Evolutionary conservation across 176 grass and related monocot species (phyloP).

Genomic region (Aegilops umbellulata): DNA sequence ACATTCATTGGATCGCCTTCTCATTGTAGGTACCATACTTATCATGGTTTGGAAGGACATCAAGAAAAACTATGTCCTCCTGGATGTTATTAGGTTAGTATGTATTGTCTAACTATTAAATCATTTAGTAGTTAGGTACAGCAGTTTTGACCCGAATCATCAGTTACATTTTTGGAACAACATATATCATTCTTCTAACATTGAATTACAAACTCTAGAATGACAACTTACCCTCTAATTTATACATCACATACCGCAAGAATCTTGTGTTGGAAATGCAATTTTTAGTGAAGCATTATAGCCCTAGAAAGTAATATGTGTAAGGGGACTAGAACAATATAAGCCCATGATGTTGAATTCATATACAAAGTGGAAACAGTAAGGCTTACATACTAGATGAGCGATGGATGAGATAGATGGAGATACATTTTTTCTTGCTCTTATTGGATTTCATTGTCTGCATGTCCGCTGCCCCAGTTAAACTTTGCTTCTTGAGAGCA

Average conservation of each 20-base stretch:
- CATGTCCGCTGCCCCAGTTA: too few relatives aligned
- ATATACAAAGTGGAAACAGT: too few relatives aligned
- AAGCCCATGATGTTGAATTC: not conserved
- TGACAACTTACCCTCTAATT: not conserved
- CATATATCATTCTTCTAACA: not conserved
- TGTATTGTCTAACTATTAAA: not conserved
- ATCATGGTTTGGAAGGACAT: conserved; percentile 15
- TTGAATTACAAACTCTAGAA: not conserved
- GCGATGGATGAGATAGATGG: too few relatives aligned
- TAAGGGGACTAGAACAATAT: not conserved
- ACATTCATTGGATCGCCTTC: not conserved
- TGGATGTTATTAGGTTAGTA: conserved; percentile 9
- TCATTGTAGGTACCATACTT: conserved; percentile 1
- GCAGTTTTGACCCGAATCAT: not conserved
- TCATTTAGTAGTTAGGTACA: not conserved
- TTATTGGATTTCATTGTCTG: too few relatives aligned
- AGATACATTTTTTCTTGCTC: too few relatives aligned
- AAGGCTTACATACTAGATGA: too few relatives aligned
- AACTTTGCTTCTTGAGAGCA: too few relatives aligned
- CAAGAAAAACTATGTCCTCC: conserved; percentile 9
- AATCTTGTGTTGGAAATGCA: not conserved
- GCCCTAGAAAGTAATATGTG: not conserved
- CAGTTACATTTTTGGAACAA: not conserved
- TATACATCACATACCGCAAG: not conserved
- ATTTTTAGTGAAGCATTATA: not conserved